Base-by-base conservation (phyloP, 768 basidiomycete genomes). In the Amanita rimosa region DNA sequence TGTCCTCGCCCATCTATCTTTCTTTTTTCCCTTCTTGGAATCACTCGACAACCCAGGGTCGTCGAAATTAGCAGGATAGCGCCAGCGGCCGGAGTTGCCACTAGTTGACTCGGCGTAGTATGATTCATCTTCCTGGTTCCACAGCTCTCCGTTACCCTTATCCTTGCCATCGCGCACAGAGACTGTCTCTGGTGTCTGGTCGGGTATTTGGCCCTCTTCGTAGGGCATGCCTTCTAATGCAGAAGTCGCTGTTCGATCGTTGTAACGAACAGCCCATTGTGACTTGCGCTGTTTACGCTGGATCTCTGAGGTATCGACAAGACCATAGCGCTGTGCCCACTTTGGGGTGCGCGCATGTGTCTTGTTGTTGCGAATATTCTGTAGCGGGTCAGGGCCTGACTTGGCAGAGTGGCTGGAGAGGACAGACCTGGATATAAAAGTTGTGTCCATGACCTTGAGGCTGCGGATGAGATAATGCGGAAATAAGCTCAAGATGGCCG, bases 331-430 rank as follows among this genome's bases (percentile, higher is more conserved):
- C 64, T 87, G 73, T 0, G 84, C 85, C 94, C 94, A 97, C 65
- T 96, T 94, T 16, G 94, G 94, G n/a, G 94, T 96, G 38, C 94
- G 81, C 11, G 75, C 72, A 61, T 87, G 78, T 57, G 80, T 94
- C 73, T 94, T 90, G 72, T 97, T 97, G 69, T 96, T 97, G 49
- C 94, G 75, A 55, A 97, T 81, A 65, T 96, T 96, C 83, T 97
- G 61, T 17, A 22, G 6, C 1, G n/a, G 37, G 22, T 26, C 19
- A 13, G 14, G n/a, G 17, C 34, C 29, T 33, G 33, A 56, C 40
- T n/a, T 42, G 53, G 24, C 49, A 7, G 21, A 17, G 17, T 31
- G 41, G 43, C 53, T 26, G 17, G 19, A 13, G 34, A 42, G 40
- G 26, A 48, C 59, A 38, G 59, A 84, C 85, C 74, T 89, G 87